These are phyloP conservation scores for Ehretia macrophylla DNA, from an alignment of 257 asterid species.

Conservation along the genomic window DNA sequence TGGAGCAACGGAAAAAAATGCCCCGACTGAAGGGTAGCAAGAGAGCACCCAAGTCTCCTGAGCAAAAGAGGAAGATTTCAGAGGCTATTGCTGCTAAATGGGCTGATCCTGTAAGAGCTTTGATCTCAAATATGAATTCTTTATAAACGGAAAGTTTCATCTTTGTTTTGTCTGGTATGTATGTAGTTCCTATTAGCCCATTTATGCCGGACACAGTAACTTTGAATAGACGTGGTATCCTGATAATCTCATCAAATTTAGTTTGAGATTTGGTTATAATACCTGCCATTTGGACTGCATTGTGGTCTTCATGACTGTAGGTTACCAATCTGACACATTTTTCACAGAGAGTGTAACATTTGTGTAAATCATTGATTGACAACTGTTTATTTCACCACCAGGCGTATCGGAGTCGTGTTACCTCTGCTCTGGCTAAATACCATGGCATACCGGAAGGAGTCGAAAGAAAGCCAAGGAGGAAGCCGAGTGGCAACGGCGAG, in stretches of 20 bases:
- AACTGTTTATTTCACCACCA: constrained; percentile 17
- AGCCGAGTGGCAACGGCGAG: constrained; percentile 42
- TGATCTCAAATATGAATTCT: not conserved
- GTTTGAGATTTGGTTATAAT: too few relatives aligned
- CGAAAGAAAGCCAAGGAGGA: constrained; percentile 59
- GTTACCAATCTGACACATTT: too few relatives aligned
- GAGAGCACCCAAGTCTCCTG: constrained; percentile 88
- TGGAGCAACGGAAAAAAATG: constrained; percentile 50
- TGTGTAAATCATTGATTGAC: not conserved
- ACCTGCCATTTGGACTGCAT: not conserved
- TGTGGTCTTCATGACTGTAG: too few relatives aligned
- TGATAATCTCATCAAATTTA: too few relatives aligned
- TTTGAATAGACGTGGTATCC: not conserved
- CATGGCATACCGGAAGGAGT: constrained; percentile 54
- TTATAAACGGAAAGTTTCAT: not conserved
- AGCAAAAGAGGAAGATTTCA: constrained; percentile 85
- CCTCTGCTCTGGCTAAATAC: constrained; percentile 60
- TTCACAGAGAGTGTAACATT: not conserved
- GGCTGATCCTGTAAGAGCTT: constrained; percentile 85
- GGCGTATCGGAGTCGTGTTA: constrained; percentile 69
- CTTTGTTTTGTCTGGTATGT: constrained; percentile 1
- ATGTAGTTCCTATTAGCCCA: not conserved
- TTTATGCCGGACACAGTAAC: not conserved
- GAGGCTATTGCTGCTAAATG: constrained; percentile 91
- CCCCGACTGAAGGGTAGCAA: constrained; percentile 59